Conservation (phyloP, 2,329 filamentous ascomycete genomes). For the Colletotrichum melonis region DNA sequence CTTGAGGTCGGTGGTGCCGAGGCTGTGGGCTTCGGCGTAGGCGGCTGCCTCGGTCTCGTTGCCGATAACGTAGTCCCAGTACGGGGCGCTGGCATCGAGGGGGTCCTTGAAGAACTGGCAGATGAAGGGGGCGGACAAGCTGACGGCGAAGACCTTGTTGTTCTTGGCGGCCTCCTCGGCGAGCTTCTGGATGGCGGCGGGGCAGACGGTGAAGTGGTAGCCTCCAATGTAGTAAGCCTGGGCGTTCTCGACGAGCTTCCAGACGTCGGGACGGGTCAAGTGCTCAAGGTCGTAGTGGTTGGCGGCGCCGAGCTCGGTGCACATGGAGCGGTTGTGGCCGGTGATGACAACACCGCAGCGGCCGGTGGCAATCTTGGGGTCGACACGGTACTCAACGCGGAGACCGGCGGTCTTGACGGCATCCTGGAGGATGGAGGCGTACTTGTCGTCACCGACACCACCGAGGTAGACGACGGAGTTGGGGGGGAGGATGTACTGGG, state of each 20-base stretch:
- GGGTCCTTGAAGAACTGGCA: conserved; percentile 97
- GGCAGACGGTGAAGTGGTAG: conserved; percentile 97
- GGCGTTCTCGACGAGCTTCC: conserved; percentile 89
- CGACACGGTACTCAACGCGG: conserved; percentile 93
- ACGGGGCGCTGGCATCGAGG: conserved; percentile 85
- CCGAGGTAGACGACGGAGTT: conserved; percentile 95
- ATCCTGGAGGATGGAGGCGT: conserved; percentile 86
- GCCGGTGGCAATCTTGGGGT: conserved; percentile 85
- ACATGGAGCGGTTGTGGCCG: conserved; percentile 93
- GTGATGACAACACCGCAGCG: conserved; percentile 98
- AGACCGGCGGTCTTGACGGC: conserved; percentile 90
- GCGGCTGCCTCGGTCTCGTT: conserved; percentile 95
- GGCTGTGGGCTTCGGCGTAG: conserved; percentile 84
- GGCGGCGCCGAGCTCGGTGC: conserved; percentile 93
- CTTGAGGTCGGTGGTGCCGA: conserved; percentile 80
- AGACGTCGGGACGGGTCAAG: conserved; percentile 90
- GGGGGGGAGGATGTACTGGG: conserved; percentile 92
- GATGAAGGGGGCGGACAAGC: conserved; percentile 95
- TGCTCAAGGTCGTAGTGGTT: conserved; percentile 98
- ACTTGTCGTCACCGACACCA: conserved; percentile 95
- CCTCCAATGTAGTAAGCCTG: conserved; percentile 94
- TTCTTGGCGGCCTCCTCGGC: conserved; percentile 88
- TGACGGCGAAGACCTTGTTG: conserved; percentile 93
- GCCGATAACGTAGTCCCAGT: conserved; percentile 96
- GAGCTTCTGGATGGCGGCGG: conserved; percentile 88